phyloP scores from a whole-genome alignment of 2,329 filamentous ascomycete species.

The Hypoxylon sp. region DNA sequence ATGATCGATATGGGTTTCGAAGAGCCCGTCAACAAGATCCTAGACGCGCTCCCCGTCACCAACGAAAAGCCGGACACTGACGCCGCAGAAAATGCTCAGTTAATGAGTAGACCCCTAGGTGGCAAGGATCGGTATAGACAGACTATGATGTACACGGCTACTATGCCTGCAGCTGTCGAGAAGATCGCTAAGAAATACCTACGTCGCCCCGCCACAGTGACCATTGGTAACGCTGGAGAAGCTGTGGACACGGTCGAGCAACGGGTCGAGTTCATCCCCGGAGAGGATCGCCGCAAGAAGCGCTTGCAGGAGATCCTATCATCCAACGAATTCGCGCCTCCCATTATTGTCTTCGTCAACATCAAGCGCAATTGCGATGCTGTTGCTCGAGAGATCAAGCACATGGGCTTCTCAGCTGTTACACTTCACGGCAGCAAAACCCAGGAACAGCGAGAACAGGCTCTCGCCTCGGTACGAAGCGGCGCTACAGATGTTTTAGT shows the following conservation, averaged over 20 bases:
- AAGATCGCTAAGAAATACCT: conserved; percentile 98
- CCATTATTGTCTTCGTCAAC: conserved; percentile 99
- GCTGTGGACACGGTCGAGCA: conserved; percentile 98
- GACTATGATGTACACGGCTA: conserved; percentile 99
- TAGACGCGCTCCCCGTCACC: conserved; percentile 89
- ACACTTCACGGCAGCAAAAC: conserved; percentile 97
- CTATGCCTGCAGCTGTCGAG: conserved; percentile 93
- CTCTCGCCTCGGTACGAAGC: conserved; percentile 85
- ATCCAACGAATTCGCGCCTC: conserved; percentile 83
- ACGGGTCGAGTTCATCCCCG: conserved; percentile 89
- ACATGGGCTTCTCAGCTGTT: conserved; percentile 90
- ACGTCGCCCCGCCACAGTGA: conserved; percentile 91
- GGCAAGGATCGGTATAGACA: conserved; percentile 88
- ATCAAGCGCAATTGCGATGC: conserved; percentile 99
- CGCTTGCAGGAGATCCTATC: conserved; percentile 91
- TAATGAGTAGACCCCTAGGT: conserved; percentile 86
- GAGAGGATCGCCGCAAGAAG: conserved; percentile 97
- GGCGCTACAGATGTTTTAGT: conserved; percentile 90
- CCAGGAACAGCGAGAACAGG: conserved; percentile 96
- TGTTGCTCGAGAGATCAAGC: conserved; percentile 92
- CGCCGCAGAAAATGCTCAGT: conserved; percentile 85
- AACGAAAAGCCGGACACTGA: conserved; percentile 98
- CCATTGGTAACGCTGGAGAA: conserved; percentile 93
- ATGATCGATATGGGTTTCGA: conserved; percentile 99
- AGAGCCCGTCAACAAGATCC: conserved; percentile 96